phyloP scores from a whole-genome alignment of 1,284 basidiomycete genomes.

The Agroathelia rolfsii region DNA sequence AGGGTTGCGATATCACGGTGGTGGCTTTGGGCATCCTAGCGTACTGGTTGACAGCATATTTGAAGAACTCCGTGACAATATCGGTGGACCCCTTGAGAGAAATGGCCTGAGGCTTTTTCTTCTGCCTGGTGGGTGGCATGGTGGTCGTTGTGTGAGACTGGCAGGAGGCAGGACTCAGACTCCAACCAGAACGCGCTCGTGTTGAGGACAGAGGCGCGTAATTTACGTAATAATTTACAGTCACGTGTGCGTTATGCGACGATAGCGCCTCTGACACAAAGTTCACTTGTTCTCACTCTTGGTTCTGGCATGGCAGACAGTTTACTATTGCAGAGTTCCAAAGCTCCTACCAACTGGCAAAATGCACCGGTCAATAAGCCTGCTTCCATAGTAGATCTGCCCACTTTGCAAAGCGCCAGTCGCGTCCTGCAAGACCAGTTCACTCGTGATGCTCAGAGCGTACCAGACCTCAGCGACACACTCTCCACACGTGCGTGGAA shows the following conservation, averaged over 20 bases:
- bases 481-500: constrained; percentile 39
- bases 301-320: too few species aligned
- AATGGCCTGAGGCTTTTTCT: constrained; percentile 64
- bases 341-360: too few species aligned
- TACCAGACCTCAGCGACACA: constrained; percentile 65
- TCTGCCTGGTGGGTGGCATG: constrained; percentile 50
- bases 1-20: constrained; percentile 10
- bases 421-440: constrained; percentile 57
- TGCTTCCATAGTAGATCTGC: constrained; percentile 42
- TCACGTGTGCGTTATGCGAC: too few species aligned
- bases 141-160: background rate
- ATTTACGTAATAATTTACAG: too few species aligned
- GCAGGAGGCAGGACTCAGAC: too few species aligned
- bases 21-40: constrained; percentile 26
- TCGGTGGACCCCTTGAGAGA: constrained; percentile 93
- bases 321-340: too few species aligned
- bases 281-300: too few species aligned
- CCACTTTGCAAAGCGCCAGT: constrained; percentile 55
- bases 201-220: too few species aligned
- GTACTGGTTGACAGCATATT: constrained; percentile 91
- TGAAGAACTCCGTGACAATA: constrained; percentile 98
- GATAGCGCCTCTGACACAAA: too few species aligned
- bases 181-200: too few species aligned
- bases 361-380: constrained; percentile 15
- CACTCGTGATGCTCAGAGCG: constrained; percentile 56